Base-by-base conservation (phyloP, 1,139 yeast species). In the Hansenula anomala region DNA sequence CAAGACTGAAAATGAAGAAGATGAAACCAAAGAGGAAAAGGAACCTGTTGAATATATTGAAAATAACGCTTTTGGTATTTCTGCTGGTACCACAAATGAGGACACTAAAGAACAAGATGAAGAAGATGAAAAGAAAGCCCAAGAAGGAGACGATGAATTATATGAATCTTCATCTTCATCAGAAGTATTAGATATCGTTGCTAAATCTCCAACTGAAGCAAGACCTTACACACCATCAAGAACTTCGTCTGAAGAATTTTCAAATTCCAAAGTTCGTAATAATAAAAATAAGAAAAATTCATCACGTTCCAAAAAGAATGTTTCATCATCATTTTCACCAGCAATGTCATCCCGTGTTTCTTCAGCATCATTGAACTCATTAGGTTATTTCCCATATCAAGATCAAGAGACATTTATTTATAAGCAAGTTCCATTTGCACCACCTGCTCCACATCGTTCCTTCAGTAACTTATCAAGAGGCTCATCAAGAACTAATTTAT, bases 21-120 rank as follows among this genome's bases (percentile, higher is more conserved):
- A 27, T 19, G 25, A 22, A 16, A 11, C 11, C 8, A n/a, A 24
- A 10, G 13, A 23, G 25, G 11, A 23, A 10, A 5, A 23, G 11
- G 25, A 23, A 10, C 13, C 4, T 23, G 13, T 8, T 23, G 25
- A 23, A 11, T 8, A 23, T 4, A 11, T 8, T 23, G 25, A 23
- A 8, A 23, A 23, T 23, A 33, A 26, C 18, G 29, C 20, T 33
- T 44, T 52, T 52, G 55, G 55, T 5, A 51, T 51, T 33, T 34
- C 53, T 8, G 30, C 28, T 13, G 10, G 9, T 8, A 15, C 24
- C 12, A 14, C 26, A 6, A 15, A 11, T 36, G 32, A 14, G 15
- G 29, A 2, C 42, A 42, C 15, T 7, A 15, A 2, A 4, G 4
- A n/a, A 11, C 34, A 12, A 17, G 12, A 13, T 5, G 17, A 16